phyloP scores from a whole-genome alignment of 2,329 filamentous ascomycete genomes.

The Septoria petroselini region DNA sequence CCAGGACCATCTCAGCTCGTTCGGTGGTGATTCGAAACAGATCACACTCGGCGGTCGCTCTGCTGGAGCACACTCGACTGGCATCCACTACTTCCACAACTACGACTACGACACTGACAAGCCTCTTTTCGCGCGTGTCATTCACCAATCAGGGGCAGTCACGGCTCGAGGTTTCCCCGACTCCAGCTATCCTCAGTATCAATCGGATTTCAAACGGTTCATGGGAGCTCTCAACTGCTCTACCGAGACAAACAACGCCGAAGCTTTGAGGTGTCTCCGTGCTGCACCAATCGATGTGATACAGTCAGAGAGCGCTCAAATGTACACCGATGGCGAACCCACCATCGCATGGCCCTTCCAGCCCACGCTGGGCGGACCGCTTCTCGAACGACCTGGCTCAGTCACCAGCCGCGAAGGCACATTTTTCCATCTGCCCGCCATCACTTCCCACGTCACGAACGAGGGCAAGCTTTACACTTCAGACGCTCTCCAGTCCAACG shows the following conservation, averaged over 20 bases:
- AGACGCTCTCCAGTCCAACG: constrained; percentile 44
- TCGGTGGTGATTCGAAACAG: constrained; percentile 37
- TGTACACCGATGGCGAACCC: constrained; percentile 14
- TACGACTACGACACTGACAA: constrained; percentile 32
- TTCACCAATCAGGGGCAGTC: constrained; percentile 47
- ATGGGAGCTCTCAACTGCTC: constrained; percentile 19
- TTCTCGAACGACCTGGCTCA: constrained; percentile 45
- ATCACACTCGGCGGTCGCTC: constrained; percentile 41
- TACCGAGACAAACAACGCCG: constrained; percentile 11
- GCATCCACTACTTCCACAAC: constrained; percentile 61
- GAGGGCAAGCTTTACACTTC: constrained; percentile 67
- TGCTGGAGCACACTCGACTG: constrained; percentile 63
- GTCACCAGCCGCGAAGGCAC: constrained; percentile 18
- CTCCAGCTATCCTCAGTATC: constrained; percentile 19
- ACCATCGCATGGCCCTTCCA: constrained; percentile 20
- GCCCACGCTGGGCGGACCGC: constrained; percentile 41
- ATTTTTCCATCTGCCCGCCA: constrained; percentile 57
- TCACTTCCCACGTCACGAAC: constrained; percentile 68
- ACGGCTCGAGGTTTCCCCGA: constrained; percentile 45
- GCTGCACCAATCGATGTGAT: constrained; percentile 16
- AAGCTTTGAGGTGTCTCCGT: constrained; percentile 15
- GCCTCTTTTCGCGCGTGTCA: constrained; percentile 45
- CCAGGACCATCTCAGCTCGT: constrained; percentile 38
- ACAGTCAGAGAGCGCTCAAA: constrained; percentile 16
- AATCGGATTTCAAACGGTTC: constrained; percentile 17